Base-by-base conservation (phyloP, 768 basidiomycete genomes). In the Suillus alpinus region DNA sequence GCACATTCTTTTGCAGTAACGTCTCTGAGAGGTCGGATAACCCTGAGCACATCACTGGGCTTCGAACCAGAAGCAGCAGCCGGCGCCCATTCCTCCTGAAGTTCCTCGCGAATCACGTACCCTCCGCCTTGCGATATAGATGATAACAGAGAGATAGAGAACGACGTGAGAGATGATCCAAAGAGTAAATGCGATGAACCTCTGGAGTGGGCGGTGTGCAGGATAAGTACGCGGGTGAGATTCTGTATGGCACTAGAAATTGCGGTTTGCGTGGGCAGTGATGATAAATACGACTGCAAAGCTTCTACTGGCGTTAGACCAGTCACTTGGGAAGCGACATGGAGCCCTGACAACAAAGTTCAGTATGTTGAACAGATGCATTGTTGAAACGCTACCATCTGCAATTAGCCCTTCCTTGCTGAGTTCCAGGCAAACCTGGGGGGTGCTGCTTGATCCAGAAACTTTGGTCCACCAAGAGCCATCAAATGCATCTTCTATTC, bases 1-100 rank as follows among this genome's bases (percentile, higher is more conserved):
- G 86, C 82, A 64, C 89, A 92, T 70, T 94, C 92, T 68, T 94
- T 94, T 77, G 84, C 83, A 3, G 86, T 86, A 31, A 91, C 70
- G 58, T 94, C 92, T 57, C 84, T 77, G 53, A 94, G 76, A 1
- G 92, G 92, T 26, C 87, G 80, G 20, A 87, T 73, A 13, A 93
- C 71, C 37, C 84, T 78, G 14, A 92, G 75, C 0, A 64, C 63
- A 41, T 58, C 18, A 31, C 58, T 39, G 12, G 36, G 20, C 5
- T 41, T 58, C 36, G 60, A 57, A n/a, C 52, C 37, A 47, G 61
- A 62, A 20, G 41, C 56, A 58, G 26, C 37, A 40, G 49, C 62
- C 10, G 81, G 73, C 13, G 67, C 61, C 91, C 91, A 93, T 59
- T 87, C 86, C 68, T 93, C 92, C 66, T 86, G 82, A 20, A 82